Base-by-base conservation (phyloP, 306 rosid genomes). In the Oemleria cerasiformis region DNA sequence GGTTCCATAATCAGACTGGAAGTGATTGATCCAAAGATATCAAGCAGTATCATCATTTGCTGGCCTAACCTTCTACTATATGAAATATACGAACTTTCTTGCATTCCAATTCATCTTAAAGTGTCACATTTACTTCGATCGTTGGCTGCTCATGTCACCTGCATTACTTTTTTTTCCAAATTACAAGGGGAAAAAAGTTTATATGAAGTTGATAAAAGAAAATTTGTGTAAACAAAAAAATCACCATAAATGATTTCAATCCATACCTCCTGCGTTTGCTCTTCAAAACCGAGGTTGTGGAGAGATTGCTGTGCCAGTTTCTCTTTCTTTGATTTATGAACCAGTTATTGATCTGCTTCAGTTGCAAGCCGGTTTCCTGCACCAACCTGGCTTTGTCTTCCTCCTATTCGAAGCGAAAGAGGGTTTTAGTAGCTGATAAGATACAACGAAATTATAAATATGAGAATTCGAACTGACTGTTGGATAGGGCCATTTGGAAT, bases 401-500 rank as follows among this genome's bases (percentile, higher is more conserved):
- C 82, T 92, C 98, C 98, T 92, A 63, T 47, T 21, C 0, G 4
- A 19, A 65, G 42, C 6, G 67, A 58, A 51, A 13, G 20, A 25
- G 8, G 9, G 14, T 59, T 25, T 2, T 34, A 45, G 21, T n/a
- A 17, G 38, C 42, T 13, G 16, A 34, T 30, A 9, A 59, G 64
- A 41, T 59, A 16, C 5, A 14, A 59, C 5, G 64, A 12, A 8
- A 25, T 25, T 16, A 17, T 43, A 44, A n/a, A 30, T 30, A 30
- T 30, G 13, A 8, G 41, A 23, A 17, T 55, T 51, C 49, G 54
- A 77, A 83, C 87, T 86, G 84, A 94, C 99, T 0, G 99, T 94
- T 36, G 99, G 99, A 74, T 94, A 94, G 68, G 97, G 99, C 99
- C 99, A 94, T 67, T 91, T 91, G 58, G 97, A 79, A 81, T 94